Conservation (phyloP, 106 monocot species). For the Iris macrosiphon region DNA sequence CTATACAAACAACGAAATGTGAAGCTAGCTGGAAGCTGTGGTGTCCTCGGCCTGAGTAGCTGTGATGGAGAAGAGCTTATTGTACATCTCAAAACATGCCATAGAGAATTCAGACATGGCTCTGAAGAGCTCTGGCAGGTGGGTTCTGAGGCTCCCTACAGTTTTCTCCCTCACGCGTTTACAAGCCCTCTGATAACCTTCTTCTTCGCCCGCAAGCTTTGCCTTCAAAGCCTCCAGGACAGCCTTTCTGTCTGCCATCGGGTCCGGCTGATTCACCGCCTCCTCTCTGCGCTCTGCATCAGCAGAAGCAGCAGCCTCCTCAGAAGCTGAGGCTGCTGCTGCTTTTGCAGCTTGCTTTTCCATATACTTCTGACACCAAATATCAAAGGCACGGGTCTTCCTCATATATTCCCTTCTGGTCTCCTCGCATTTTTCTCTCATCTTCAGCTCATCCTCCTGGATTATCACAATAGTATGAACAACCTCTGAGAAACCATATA, state of each 20-base stretch:
- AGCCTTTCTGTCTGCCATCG: conserved; percentile 29
- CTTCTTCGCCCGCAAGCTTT: conserved; percentile 39
- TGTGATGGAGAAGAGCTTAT: conserved; percentile 23
- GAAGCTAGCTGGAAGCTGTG: background rate
- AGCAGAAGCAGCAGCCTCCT: background rate
- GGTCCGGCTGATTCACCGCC: conserved; percentile 24
- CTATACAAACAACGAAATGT: background rate
- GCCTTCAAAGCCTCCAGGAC: conserved; percentile 39
- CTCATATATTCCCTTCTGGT: conserved; percentile 27
- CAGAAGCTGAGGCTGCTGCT: conserved; percentile 9
- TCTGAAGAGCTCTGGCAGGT: conserved; percentile 79
- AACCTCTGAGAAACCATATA: conserved; percentile 56
- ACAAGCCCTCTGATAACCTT: conserved; percentile 30
- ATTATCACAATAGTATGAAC: conserved; percentile 34
- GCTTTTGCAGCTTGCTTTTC: conserved; percentile 7
- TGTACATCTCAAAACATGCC: conserved; percentile 48
- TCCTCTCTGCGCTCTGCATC: conserved; percentile 26
- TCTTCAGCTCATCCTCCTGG: conserved; percentile 70
- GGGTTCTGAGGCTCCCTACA: conserved; percentile 37
- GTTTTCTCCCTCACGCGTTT: conserved; percentile 84
- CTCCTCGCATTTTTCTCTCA: conserved; percentile 53
- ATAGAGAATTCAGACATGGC: conserved; percentile 49
- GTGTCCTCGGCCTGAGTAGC: conserved; percentile 2
- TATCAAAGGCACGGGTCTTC: conserved; percentile 47
- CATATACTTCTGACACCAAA: conserved; percentile 46